Evolutionary conservation across 768 basidiomycete genomes (phyloP), one percentile per base, ranked within the genome.

Genomic region (Hydnomerulius pinastri): DNA sequence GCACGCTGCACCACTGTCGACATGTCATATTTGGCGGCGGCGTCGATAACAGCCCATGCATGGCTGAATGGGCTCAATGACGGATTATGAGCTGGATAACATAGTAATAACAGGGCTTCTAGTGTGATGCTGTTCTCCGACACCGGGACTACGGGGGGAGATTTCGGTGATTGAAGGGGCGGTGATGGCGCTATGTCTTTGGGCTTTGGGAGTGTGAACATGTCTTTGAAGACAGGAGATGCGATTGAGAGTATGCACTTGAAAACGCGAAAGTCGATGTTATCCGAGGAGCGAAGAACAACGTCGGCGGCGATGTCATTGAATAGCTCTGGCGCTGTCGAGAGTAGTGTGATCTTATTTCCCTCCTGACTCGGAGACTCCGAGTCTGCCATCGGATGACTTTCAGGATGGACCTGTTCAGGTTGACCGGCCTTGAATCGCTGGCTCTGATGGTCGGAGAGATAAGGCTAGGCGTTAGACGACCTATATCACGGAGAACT

Each of bases 41-140:
- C 58, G 8, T 42, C 33, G 2, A 60, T 15, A 11, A 61, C 56
- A 4, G 51, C 23, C 46, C 57, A 37, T 2, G 58, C 46, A 9
- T 53, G 39, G 30, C 61, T 42, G 30, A 56, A 42, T 45, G 10
- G 53, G 41, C 29, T 7, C 11, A 51, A 51, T 3, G 38, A 20
- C 12, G 43, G 38, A 8, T 28, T 36, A 6, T 33, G 17, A 10
- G 24, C 27, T 41, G 78, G 77, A 40, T 76, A 72, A 56, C 75
- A 73, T 25, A 74, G 64, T 7, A 70, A 63, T 4, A 79, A 68
- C 4, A 77, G 56, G 8, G 65, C 48, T 25, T 63, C 48, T 24
- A 80, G 52, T 2, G 71, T 72, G 9, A 57, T 60, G 39, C 60
- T 65, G 53, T 71, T 66, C 58, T 80, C 78, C 25, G 69, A 46